Evolutionary conservation across 768 basidiomycete genomes (phyloP).

Genomic region (Leccinum boreale): DNA sequence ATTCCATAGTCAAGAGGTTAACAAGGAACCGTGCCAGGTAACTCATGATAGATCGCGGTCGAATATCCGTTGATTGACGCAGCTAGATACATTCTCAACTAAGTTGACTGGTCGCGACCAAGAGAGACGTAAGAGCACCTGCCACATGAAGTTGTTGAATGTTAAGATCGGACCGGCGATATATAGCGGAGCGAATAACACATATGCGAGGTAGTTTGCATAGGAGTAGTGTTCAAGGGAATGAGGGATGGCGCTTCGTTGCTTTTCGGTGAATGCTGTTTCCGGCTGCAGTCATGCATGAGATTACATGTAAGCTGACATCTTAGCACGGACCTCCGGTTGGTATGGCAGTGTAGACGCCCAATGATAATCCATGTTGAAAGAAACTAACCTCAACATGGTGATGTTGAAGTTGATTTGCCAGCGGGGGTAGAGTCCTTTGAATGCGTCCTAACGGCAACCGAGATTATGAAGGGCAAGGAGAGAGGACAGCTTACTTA

Average conservation of each 20-base stretch:
- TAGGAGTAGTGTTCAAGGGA: conserved; percentile 59
- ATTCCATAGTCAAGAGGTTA: conserved; percentile 83
- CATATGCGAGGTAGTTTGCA: conserved; percentile 75
- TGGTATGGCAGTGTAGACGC: conserved; percentile 44
- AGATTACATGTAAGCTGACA: background rate
- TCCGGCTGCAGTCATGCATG: conserved; percentile 22
- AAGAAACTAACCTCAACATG: conserved; percentile 90
- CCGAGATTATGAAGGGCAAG: conserved; percentile 3
- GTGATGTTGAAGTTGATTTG: conserved; percentile 94
- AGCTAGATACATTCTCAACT: conserved; percentile 41
- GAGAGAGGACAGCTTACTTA: conserved; percentile 34
- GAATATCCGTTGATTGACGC: conserved; percentile 51
- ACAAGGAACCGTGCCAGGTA: conserved; percentile 72
- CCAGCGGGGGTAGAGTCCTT: conserved; percentile 89
- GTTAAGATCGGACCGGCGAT: conserved; percentile 96
- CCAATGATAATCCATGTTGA: conserved; percentile 94
- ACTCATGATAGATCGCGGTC: conserved; percentile 36
- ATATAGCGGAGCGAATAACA: conserved; percentile 91
- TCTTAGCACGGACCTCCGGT: conserved; percentile 38
- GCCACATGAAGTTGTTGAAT: conserved; percentile 94
- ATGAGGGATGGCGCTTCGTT: conserved; percentile 57
- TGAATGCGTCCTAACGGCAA: conserved; percentile 51
- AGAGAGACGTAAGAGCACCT: conserved; percentile 48
- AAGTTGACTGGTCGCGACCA: background rate
- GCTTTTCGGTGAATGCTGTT: conserved; percentile 47